Conservation (phyloP, 768 basidiomycete species). For the Cystoderma amianthinum region DNA sequence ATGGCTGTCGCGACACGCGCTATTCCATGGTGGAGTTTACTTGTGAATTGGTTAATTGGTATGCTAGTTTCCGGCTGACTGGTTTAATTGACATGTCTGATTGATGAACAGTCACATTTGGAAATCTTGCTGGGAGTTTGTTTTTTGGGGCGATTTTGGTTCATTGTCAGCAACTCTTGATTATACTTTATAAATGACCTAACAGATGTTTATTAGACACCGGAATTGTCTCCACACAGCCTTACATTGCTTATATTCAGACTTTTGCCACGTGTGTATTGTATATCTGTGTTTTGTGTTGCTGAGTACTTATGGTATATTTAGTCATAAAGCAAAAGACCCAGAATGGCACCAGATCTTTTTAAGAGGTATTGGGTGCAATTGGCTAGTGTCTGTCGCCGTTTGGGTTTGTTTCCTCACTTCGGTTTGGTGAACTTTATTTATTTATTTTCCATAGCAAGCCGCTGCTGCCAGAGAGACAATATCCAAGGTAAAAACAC, state of each 20-base stretch:
- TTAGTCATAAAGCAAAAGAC: constrained; percentile 53
- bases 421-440: neutral
- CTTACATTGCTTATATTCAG: constrained; percentile 48
- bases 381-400: constrained; percentile 70
- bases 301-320: too few relatives aligned
- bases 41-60: constrained; percentile 67
- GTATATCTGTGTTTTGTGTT: too few relatives aligned
- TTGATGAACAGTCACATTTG: constrained; percentile 48
- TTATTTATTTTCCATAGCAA: constrained; percentile 40
- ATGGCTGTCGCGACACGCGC: constrained; percentile 58
- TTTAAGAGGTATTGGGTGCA: constrained; percentile 68
- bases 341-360: constrained; percentile 72
- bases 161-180: constrained; percentile 51
- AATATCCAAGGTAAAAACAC: constrained; percentile 50
- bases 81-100: neutral
- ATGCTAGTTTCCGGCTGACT: constrained; percentile 5
- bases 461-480: constrained; percentile 61
- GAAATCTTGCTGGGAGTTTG: constrained; percentile 62
- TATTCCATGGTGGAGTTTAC: constrained; percentile 66
- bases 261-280: constrained; percentile 53
- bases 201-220: constrained; percentile 30
- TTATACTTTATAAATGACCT: neutral
- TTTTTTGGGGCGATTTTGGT: constrained; percentile 65
- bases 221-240: constrained; percentile 50
- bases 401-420: constrained; percentile 49